A percentile compares a stretch with the other conserved stretches of the same genome.
Evolutionary conservation across 2,329 filamentous ascomycete genomes (phyloP).

Genomic region (Ilyonectria mors-panacis): DNA sequence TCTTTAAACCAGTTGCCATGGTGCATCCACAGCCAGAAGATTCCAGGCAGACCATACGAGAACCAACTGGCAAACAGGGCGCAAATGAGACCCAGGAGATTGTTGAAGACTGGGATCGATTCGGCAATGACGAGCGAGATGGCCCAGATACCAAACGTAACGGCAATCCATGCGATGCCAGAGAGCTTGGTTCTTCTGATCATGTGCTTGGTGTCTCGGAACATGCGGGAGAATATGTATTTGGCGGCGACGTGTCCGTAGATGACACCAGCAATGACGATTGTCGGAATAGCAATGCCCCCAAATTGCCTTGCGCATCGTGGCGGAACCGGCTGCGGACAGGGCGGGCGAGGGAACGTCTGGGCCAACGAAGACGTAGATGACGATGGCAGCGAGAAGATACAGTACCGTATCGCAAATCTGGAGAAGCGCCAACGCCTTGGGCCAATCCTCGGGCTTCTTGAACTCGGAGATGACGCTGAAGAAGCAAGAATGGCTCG

Average conservation of each 20-base stretch:
- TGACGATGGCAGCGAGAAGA: constrained; percentile 74
- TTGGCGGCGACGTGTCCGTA: constrained; percentile 77
- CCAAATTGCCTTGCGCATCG: constrained; percentile 76
- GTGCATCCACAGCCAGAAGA: constrained; percentile 65
- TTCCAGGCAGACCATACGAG: constrained; percentile 65
- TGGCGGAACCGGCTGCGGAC: constrained; percentile 67
- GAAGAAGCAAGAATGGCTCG: constrained; percentile 78
- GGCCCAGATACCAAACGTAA: constrained; percentile 70
- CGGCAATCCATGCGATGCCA: constrained; percentile 70
- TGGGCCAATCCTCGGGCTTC: constrained; percentile 62
- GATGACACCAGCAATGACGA: constrained; percentile 80
- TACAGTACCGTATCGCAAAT: constrained; percentile 73
- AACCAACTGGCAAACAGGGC: constrained; percentile 79
- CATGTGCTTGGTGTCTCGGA: constrained; percentile 71
- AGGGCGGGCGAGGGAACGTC: constrained; percentile 76
- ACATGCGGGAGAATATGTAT: constrained; percentile 76
- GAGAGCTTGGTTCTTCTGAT: constrained; percentile 65
- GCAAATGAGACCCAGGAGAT: constrained; percentile 74
- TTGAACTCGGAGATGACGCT: constrained; percentile 76
- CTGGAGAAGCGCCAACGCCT: constrained; percentile 68
- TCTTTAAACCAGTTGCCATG: constrained; percentile 56
- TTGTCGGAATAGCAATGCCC: constrained; percentile 79
- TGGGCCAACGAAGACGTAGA: constrained; percentile 77
- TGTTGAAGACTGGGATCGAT: constrained; percentile 78
- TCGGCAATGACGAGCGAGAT: constrained; percentile 78